Conservation (phyloP, 2,329 filamentous ascomycete genomes). For the Stemphylium lycopersici region DNA sequence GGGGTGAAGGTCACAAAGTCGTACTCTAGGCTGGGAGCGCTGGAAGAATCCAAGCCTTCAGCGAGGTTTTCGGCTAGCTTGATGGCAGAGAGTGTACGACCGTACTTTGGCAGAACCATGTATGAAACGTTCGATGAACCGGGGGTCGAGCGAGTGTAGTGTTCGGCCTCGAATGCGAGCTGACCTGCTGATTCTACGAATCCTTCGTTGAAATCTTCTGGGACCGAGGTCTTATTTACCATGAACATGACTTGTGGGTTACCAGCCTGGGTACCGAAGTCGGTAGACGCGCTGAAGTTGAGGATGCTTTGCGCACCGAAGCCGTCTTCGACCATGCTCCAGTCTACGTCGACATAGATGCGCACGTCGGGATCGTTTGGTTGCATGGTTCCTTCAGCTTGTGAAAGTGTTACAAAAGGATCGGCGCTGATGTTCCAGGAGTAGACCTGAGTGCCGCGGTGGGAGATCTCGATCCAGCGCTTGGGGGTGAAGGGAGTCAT, state of each 20-base stretch:
- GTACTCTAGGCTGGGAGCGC: constrained; percentile 45
- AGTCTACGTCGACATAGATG: constrained; percentile 48
- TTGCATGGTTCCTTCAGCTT: constrained; percentile 38
- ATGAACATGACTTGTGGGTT: constrained; percentile 40
- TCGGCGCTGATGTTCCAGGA: constrained; percentile 46
- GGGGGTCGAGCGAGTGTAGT: constrained; percentile 43
- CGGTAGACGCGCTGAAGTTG: constrained; percentile 41
- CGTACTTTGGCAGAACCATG: constrained; percentile 43
- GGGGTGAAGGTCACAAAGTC: constrained; percentile 47
- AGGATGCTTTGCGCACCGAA: constrained; percentile 40
- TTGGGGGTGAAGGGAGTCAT: constrained; percentile 44
- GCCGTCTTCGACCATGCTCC: constrained; percentile 33
- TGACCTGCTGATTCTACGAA: constrained; percentile 46
- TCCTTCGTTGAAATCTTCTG: constrained; percentile 40
- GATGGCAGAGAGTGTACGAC: constrained; percentile 45
- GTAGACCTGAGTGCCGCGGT: constrained; percentile 39
- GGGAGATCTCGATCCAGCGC: constrained; percentile 48
- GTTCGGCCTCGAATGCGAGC: constrained; percentile 47
- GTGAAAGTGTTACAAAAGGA: constrained; percentile 46
- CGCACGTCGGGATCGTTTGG: constrained; percentile 42
- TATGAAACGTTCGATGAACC: constrained; percentile 33
- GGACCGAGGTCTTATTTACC: constrained; percentile 45
- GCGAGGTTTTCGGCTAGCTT: constrained; percentile 39
- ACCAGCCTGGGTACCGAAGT: constrained; percentile 48
- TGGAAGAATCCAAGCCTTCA: constrained; percentile 34